Conservation (phyloP, 768 basidiomycete genomes). For the Thelephora ganbajun region DNA sequence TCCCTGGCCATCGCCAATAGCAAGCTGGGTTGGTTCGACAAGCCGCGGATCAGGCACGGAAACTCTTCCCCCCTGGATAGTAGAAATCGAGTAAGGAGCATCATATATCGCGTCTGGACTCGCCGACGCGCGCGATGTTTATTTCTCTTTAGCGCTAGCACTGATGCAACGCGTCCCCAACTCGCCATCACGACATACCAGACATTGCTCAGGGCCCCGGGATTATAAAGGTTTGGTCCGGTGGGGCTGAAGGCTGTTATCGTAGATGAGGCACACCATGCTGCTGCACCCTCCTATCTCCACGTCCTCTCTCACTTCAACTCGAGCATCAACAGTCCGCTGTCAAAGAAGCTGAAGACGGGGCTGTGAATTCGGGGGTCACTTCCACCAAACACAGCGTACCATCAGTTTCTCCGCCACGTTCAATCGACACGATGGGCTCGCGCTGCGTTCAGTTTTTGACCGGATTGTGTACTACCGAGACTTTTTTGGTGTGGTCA, state of each 20-base stretch:
- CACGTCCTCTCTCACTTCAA: slow-evolving; percentile 78
- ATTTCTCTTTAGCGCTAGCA: neutral
- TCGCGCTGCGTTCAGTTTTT: slow-evolving; percentile 81
- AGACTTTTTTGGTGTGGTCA: slow-evolving; percentile 86
- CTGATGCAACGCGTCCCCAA: neutral
- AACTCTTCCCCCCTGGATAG: slow-evolving; percentile 55
- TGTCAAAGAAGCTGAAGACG: slow-evolving; percentile 1
- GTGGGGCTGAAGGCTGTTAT: slow-evolving; percentile 57
- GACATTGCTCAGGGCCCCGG: slow-evolving; percentile 49
- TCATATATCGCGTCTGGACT: slow-evolving; percentile 61
- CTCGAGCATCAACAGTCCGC: slow-evolving; percentile 40
- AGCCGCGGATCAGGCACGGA: slow-evolving; percentile 57
- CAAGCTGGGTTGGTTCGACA: slow-evolving; percentile 82
- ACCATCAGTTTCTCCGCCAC: slow-evolving; percentile 94
- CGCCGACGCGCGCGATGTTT: slow-evolving; percentile 64
- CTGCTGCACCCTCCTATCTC: slow-evolving; percentile 86
- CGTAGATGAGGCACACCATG: slow-evolving; percentile 92
- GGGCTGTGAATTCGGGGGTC: slow-evolving; percentile 8
- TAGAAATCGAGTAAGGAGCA: slow-evolving; percentile 87
- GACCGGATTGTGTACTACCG: slow-evolving; percentile 86
- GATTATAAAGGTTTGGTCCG: slow-evolving; percentile 68
- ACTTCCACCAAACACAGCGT: slow-evolving; percentile 34
- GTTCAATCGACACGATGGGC: slow-evolving; percentile 82
- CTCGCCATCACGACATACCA: slow-evolving; percentile 79
- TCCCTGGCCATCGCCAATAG: slow-evolving; percentile 82